Conservation (phyloP, 768 basidiomycete genomes). For the Rhodotorula toruloides region DNA sequence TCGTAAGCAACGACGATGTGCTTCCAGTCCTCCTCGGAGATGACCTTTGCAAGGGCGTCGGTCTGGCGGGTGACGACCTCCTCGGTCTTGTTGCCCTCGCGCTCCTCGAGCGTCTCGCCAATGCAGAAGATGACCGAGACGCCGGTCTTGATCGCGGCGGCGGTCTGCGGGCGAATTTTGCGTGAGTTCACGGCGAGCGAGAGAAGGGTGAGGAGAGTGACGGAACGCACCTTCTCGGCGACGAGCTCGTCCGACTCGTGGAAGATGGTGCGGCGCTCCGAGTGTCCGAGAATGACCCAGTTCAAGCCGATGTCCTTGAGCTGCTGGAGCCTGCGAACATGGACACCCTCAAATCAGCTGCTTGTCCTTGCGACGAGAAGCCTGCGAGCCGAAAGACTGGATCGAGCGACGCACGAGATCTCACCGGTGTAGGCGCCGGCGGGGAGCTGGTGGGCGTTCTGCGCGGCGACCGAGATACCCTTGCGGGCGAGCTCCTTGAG, state of each 20-base stretch:
- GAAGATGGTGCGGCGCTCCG: constrained; percentile 90
- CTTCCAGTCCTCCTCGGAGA: constrained; percentile 68
- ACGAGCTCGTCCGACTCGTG: constrained; percentile 76
- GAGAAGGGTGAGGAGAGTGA: neutral
- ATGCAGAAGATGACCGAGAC: constrained; percentile 91
- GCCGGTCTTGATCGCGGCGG: constrained; percentile 66
- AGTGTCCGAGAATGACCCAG: constrained; percentile 94
- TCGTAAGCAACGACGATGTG: constrained; percentile 93
- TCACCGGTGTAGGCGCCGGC: constrained; percentile 95
- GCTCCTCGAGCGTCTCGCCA: constrained; percentile 84
- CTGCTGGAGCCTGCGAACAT: constrained; percentile 75
- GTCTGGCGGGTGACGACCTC: constrained; percentile 78
- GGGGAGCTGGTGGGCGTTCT: constrained; percentile 80
- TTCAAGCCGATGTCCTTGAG: constrained; percentile 78
- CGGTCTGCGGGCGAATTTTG: constrained; percentile 49
- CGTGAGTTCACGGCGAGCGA: neutral
- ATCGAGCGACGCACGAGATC: constrained; percentile 61
- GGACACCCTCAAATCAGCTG: neutral
- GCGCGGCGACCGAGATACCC: constrained; percentile 74
- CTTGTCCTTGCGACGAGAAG: no score
- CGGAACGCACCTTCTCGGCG: constrained; percentile 59
- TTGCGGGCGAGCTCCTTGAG: constrained; percentile 55
- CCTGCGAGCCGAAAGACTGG: no score
- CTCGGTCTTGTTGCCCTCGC: constrained; percentile 71
- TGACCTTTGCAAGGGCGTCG: constrained; percentile 61